Evolutionary conservation across 1,284 basidiomycete genomes (phyloP), one percentile per base, ranked within the genome.

Genomic region (Sporisorium graminicola): DNA sequence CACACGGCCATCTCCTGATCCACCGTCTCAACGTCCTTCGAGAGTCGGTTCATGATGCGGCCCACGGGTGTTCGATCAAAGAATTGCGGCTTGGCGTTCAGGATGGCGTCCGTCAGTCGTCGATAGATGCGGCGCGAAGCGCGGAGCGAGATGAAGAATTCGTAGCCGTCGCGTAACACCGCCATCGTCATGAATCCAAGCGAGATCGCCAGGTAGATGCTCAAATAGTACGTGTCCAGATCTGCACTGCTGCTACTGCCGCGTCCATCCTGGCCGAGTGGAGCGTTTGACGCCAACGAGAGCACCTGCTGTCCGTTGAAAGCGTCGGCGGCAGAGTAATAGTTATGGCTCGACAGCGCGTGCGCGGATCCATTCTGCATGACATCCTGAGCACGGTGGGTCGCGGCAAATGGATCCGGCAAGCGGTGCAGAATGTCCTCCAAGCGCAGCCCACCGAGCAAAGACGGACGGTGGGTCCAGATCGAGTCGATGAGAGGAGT

Each of bases 31-130:
- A 86, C 74, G 35, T 86, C 85, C 67, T 83, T 83, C 22, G 80
- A 81, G 12, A 85, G 72, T 29, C 84, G 78, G 66, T 85, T 86
- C 71, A 85, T 84, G 55, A 86, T 82, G 13, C 84, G 74, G 4
- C 85, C 84, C 26, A 85, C 77, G 13, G 83, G 83, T 31, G 83
- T 84, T 43, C 78, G 74, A 62, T 85, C 83, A 42, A 82, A 85
- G 67, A 81, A 85, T n/a, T 77, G 77, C 33, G 82, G 83, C 56
- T 56, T 91, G 1, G 95, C 94, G 78, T 95, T 95, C 1, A 99
- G 87, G 12, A 98, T 91, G 0, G 91, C 87, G 83, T 94, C 91
- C 44, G 98, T 88, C 53, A 99, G 89, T 43, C 87, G 65, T 29
- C 73, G 63, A 57, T 85, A 85, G 60, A 86, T 71, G 14, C 52